These are phyloP conservation scores for Russula dissimulans DNA, from an alignment of 768 basidiomycete genomes.

Conservation along the genomic window DNA sequence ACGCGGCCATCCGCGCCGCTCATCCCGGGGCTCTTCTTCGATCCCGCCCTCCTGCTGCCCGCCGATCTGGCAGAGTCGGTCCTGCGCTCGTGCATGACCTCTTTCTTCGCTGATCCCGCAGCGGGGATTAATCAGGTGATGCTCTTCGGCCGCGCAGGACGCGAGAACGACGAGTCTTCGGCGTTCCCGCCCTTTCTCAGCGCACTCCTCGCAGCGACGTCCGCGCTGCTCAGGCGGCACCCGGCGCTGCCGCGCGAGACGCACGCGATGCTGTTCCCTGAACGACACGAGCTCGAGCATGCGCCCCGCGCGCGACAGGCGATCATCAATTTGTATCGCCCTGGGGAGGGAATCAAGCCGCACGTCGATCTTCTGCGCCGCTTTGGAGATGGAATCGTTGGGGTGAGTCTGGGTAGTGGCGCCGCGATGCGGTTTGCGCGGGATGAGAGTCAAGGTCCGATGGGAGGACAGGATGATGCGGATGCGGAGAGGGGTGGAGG, in stretches of 20 bases:
- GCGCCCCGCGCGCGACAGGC: slow-evolving; percentile 59
- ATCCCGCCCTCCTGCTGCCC: slow-evolving; percentile 43
- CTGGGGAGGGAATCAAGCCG: slow-evolving; percentile 82
- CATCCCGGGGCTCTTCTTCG: slow-evolving; percentile 58
- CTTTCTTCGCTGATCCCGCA: slow-evolving; percentile 38
- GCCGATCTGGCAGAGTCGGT: slow-evolving; percentile 42
- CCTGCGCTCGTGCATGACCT: slow-evolving; percentile 41
- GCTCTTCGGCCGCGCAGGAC: slow-evolving; percentile 57
- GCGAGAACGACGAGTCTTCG: slow-evolving; percentile 15
- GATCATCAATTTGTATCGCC: slow-evolving; percentile 82
- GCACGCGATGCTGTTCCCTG: slow-evolving; percentile 55
- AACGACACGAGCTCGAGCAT: slow-evolving; percentile 12
- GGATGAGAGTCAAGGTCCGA: not conserved
- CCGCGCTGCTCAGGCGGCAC: slow-evolving; percentile 39
- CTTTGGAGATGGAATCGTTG: slow-evolving; percentile 85
- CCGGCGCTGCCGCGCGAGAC: slow-evolving; percentile 36
- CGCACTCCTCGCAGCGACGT: slow-evolving; percentile 43
- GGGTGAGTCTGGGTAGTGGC: slow-evolving; percentile 72
- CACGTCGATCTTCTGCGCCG: slow-evolving; percentile 81
- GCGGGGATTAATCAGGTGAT: slow-evolving; percentile 64
- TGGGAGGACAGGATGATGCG: not conserved
- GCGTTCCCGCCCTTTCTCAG: slow-evolving; percentile 51
- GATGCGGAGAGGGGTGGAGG: not conserved
- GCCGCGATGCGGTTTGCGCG: slow-evolving; percentile 68
- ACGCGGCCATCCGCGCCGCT: slow-evolving; percentile 37